A percentile compares a stretch with the other conserved stretches of the same genome.
phyloP scores from a whole-genome alignment of 306 rosid genomes.

The Canavalia ensiformis region DNA sequence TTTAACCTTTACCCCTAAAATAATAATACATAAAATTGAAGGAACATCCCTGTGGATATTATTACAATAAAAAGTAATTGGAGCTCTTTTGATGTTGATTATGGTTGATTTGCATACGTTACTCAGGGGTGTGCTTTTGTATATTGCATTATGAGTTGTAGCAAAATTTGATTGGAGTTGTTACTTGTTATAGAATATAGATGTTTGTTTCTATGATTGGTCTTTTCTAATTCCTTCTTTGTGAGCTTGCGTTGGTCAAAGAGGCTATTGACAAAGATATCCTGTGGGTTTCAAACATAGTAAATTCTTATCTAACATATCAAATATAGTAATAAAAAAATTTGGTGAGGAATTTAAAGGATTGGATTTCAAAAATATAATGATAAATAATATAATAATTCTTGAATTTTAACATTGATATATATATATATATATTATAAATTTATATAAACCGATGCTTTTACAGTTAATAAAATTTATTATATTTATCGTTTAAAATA shows the following conservation, averaged over 20 bases:
- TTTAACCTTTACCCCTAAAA: too few relatives aligned
- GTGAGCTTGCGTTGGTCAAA: slow-evolving; percentile 11
- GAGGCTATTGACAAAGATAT: neutral
- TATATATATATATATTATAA: too few relatives aligned
- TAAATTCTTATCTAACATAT: neutral
- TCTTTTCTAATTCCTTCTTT: neutral
- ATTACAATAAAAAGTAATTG: neutral
- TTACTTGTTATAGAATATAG: neutral
- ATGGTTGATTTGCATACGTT: neutral
- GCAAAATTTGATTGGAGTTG: neutral
- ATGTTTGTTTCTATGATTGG: neutral
- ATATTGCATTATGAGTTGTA: slow-evolving; percentile 24
- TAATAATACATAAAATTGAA: too few relatives aligned
- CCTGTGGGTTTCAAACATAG: neutral
- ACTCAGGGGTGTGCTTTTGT: slow-evolving; percentile 2
- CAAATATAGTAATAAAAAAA: neutral
- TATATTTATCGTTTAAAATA: too few relatives aligned
- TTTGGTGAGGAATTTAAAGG: neutral
- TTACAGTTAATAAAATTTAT: too few relatives aligned
- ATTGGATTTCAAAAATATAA: too few relatives aligned
- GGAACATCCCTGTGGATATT: neutral
- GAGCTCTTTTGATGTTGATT: slow-evolving; percentile 2
- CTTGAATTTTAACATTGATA: too few relatives aligned
- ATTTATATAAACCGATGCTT: too few relatives aligned
- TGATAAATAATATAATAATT: too few relatives aligned